Evolutionary conservation across 148 eudicot genomes (phyloP), one percentile per base, ranked within the genome.

Genomic region (Heliamphora exappendiculata): DNA sequence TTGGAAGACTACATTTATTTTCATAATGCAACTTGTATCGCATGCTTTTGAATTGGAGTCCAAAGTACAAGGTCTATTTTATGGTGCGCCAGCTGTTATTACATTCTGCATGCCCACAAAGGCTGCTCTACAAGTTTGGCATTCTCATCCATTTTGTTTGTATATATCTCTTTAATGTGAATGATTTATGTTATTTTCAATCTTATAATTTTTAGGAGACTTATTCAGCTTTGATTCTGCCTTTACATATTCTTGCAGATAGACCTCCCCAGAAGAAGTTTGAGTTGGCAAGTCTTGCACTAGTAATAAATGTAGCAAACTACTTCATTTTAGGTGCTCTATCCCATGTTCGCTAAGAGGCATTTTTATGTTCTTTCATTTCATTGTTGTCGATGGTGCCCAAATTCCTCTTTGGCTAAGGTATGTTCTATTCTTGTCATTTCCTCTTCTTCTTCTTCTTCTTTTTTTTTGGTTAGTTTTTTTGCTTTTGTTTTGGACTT

Each of bases 91-190:
- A 12, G 97, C 98, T 17, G 83, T 88, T 73, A 82, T 93, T 65
- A 91, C 81, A 81, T 93, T 82, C 80, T 94, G 96, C 71, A 81
- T 91, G 64, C 98, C 98, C n/a, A 91, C 97, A 22, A 87, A 91
- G 81, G 84, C 98, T 70, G 90, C 88, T 53, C 85, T 90, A 57
- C 98, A 91, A 97, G 98, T 93, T 79, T 84, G 80, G 65, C 73
- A 58, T 80, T 42, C 64, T 41, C 5, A 33, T 41, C 57, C 31
- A 28, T 54, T 73, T 42, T 19, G 36, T 44, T n/a, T 41, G 7
- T 44, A 60, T 73, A 20, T 9, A 16, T 8, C 63, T 24, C 34
- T 7, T 37, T 51, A 12, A 7, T 44, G 34, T 74, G 20, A 65
- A 33, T 22, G 3, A 31, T 8, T 29, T 34, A 55, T 44, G 22